Evolutionary conservation across 495 filamentous ascomycete genomes (phyloP), one percentile per base, ranked within the genome.

Genomic region (Aspergillus asperescens): DNA sequence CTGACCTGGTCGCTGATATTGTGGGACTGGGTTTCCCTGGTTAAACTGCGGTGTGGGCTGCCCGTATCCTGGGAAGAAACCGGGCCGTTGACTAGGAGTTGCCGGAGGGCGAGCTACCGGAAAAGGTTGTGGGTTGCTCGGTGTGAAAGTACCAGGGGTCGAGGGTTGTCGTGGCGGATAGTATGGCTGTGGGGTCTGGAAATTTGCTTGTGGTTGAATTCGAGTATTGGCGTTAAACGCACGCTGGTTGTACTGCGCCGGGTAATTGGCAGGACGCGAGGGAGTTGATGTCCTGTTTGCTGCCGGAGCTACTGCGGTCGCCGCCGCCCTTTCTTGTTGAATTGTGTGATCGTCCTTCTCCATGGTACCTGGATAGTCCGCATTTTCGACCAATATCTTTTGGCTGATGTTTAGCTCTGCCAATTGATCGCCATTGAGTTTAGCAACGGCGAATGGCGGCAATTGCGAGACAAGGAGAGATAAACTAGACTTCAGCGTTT

Each of bases 391-490:
- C 51, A 88, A 68, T 24, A 95, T 80, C 70, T 84, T 89, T n/a
- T 82, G 86, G 68, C 86, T 91, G 61, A 96, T 82, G 49, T 84
- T 87, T 9, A 96, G 73, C 18, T 88, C 87, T 5, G 80, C 86
- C 7, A 95, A 67, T 63, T 89, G 87, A 60, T 95, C 86, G 28
- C 88, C 87, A 62, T 95, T 81, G 40, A 95, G 71, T 57, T 91
- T 92, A 5, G 91, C 81, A 41, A 96, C 83, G 7, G 88, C 86
- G 63, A 89, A 90, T 7, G 91, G 91, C 12, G 91, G 91, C 40
- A 96, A 68, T 25, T 74, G 83, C 28, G 82, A 74, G 54, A 96
- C 81, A 52, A 95, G 79, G 20, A 87, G 67, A 3, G 78, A 65
- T 22, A 96, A 71, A 59, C 89, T 86, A 5, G 84, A 77, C 56